Base-by-base conservation (phyloP, 2,329 filamentous ascomycete genomes). In the Neophaeococcomyces mojaviensis region DNA sequence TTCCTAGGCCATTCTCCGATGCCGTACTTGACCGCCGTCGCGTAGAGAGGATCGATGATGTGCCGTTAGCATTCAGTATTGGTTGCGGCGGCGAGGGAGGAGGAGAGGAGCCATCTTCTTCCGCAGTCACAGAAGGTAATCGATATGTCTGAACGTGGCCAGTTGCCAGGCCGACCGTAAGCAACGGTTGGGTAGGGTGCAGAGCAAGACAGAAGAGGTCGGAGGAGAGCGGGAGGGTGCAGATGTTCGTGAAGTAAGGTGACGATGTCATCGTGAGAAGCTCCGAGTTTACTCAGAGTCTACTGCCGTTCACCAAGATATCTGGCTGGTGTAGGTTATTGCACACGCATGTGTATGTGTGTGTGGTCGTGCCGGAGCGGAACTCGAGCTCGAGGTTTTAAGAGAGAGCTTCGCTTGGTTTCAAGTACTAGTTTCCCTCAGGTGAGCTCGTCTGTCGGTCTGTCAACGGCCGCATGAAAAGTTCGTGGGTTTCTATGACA, bases 181-280 rank as follows among this genome's bases (percentile, higher is more conserved):
- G 74, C 41, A 98, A 70, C 12, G 90, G 87, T 62, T 89, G 81
- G 1, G 76, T 78, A 1, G 92, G 89, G 63, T 98, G 92, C n/a
- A n/a, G n/a, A n/a, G 84, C 85, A 65, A 94, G 88, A 1, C 87
- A 69, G 69, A 98, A 97, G 58, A 98, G 74, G 61, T 97, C 92
- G 47, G 86, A 78, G 48, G 79, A 78, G 38, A 97, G 79, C 52
- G 89, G 88, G 37, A 97, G 79, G 20, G 86, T 88, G 73, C 90
- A 96, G 54, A 94, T 77, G 54, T 88, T 94, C 66, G 96, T 88
- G 61, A 94, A 87, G 33, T 22, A 36, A 10, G 41, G 41, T 18
- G 41, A 44, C 20, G 41, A 44, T 32, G 41, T 44, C 41, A 44
- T 44, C n/a, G 30, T 43, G 16, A 15, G 16, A 15, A n/a, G n/a